Percentiles rank a stretch among this genome's conserved stretches.
phyloP scores from a whole-genome alignment of 164 flowering plant species.

The Nelumbo lutea region DNA sequence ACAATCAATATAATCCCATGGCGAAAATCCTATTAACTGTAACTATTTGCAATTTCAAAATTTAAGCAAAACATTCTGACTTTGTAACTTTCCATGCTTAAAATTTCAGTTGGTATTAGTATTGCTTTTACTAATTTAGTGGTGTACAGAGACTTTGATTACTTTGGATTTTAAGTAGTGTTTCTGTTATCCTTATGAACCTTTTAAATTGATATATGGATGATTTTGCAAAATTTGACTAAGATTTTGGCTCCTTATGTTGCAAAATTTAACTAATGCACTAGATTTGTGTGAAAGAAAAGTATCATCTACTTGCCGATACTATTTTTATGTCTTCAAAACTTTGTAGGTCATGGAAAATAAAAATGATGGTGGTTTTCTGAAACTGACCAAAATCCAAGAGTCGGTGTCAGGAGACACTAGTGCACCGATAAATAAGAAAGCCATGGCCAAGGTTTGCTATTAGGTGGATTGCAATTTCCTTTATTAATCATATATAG shows the following conservation, averaged over 20 bases:
- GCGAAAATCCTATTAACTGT: background rate
- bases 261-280: too few relatives aligned
- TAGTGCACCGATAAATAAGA: constrained; percentile 64
- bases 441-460: constrained; percentile 46
- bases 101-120: background rate
- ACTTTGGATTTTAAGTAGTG: background rate
- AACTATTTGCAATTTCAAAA: background rate
- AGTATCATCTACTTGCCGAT: background rate
- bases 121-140: background rate
- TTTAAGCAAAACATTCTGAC: background rate
- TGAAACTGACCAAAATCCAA: constrained; percentile 61
- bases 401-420: constrained; percentile 65
- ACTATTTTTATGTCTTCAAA: background rate
- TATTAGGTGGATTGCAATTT: background rate
- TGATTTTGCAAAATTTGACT: background rate
- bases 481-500: background rate
- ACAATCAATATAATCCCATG: background rate
- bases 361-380: constrained; percentile 53
- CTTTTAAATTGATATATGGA: too few relatives aligned
- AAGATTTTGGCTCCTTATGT: background rate
- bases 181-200: too few relatives aligned
- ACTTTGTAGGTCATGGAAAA: constrained; percentile 29
- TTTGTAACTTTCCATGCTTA: background rate
- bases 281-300: too few relatives aligned
- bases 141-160: background rate